Evolutionary conservation across 1,284 basidiomycete genomes (phyloP), one percentile per base, ranked within the genome.

Genomic region (Malassezia yamatoensis): DNA sequence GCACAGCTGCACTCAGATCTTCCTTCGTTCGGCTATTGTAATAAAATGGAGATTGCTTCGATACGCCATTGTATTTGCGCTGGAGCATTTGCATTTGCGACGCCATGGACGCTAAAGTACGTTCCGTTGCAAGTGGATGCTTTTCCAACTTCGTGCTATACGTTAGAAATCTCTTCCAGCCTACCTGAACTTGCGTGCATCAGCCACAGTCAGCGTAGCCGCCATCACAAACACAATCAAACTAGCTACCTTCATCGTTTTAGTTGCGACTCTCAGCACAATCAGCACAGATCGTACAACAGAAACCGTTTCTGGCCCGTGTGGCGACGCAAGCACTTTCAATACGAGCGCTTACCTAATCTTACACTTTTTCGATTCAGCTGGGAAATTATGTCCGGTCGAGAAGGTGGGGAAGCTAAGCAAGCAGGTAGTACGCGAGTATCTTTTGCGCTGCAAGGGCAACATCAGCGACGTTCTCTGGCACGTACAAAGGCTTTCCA

Each of bases 51-150:
- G 60, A 53, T 68, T 73, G 65, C 58, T 67, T 59, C 13, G 33
- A 18, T 56, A 62, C 66, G 44, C 54, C 55, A 44, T 69, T 68
- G 56, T 70, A 73, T 58, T 73, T 74, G 58, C 56, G 60, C 58
- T 63, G 60, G 45, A 70, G 67, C 54, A 65, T 59, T 55, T 65
- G 75, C 75, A 53, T 86, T 74, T 62, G 82, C 81, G 69, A 87
- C 82, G 59, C 85, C 84, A 53, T 80, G 76, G 65, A 68, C 46
- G 71, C 60, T 85, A 86, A 65, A 85, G 86, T 62, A 81, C 80
- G 59, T 85, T 87, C 69, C 84, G 79, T 55, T 87, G 63, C 60
- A 33, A 65, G 78, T 50, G 86, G 84, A 53, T 82, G 67, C 76
- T 90, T 86, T 52, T 78, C 78, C 62, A 79, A 71, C 38, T 66